These are phyloP conservation scores for Microbotryum violaceum DNA, from an alignment of 1,284 basidiomycete genomes.

Conservation along the genomic window DNA sequence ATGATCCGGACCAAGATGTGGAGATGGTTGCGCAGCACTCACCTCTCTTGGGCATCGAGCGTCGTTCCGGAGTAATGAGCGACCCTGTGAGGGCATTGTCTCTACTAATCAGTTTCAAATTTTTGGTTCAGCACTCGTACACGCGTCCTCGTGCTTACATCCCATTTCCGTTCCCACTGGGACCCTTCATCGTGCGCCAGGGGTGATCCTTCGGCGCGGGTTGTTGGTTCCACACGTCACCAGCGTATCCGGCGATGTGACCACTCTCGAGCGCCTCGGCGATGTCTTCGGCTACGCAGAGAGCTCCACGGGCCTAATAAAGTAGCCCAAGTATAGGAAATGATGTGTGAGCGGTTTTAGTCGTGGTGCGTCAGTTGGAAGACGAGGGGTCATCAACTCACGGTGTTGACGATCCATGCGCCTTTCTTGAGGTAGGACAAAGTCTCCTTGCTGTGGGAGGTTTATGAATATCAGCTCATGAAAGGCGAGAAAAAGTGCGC, in stretches of 20 bases:
- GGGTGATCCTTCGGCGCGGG: conserved; percentile 77
- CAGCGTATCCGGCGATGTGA: conserved; percentile 47
- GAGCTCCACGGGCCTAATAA: conserved; percentile 68
- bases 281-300: conserved; percentile 76
- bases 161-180: conserved; percentile 51
- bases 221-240: conserved; percentile 46
- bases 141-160: conserved; percentile 12
- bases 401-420: conserved; percentile 39
- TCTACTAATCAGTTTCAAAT: background rate
- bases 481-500: background rate
- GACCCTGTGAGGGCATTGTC: background rate
- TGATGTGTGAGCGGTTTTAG: too few species aligned
- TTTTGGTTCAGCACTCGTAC: too few species aligned
- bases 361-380: background rate
- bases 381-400: conserved; percentile 3
- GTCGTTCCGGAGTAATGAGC: conserved; percentile 56
- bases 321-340: background rate
- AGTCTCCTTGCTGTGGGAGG: conserved; percentile 54
- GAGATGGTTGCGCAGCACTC: too few species aligned
- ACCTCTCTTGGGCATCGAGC: conserved; percentile 68
- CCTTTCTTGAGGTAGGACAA: conserved; percentile 83
- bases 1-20: too few species aligned
- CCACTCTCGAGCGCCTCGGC: conserved; percentile 69
- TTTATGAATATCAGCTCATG: conserved; percentile 36
- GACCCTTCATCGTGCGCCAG: conserved; percentile 76